phyloP scores from a whole-genome alignment of 371 early-diverging fungal genomes.

The Parasitella parasitica region DNA sequence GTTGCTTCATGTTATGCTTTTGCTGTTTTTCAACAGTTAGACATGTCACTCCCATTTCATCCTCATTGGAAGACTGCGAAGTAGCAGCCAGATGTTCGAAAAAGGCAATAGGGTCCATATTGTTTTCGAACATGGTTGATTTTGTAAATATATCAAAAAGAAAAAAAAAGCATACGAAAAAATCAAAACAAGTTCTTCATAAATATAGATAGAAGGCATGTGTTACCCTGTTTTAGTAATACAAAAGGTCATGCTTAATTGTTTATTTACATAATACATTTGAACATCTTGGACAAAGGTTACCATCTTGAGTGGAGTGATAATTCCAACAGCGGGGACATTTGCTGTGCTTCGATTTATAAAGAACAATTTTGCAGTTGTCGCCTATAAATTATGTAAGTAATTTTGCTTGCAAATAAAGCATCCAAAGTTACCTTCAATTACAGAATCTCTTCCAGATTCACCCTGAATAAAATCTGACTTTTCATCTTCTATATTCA shows the following conservation, averaged over 20 bases:
- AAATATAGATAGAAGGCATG: not conserved
- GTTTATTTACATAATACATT: constrained; percentile 23
- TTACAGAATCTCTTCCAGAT: constrained; percentile 21
- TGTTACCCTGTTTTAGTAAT: not conserved
- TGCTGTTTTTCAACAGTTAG: not conserved
- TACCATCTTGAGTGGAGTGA: constrained; percentile 30
- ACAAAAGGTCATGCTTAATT: not conserved
- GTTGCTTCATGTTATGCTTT: not conserved
- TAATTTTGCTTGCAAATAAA: not conserved
- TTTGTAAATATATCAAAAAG: not conserved
- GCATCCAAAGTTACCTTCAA: constrained; percentile 17
- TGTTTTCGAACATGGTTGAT: not conserved
- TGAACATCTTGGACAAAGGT: constrained; percentile 44
- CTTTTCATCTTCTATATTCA: constrained; percentile 25
- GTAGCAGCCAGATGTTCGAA: constrained; percentile 25
- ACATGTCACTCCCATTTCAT: not conserved
- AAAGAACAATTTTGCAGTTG: constrained; percentile 28
- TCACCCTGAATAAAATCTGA: not conserved
- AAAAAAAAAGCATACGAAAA: constrained; percentile 9
- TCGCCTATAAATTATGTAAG: constrained; percentile 7
- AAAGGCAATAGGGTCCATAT: constrained; percentile 25
- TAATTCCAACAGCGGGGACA: constrained; percentile 61
- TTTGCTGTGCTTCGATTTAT: constrained; percentile 32
- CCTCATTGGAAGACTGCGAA: constrained; percentile 6
- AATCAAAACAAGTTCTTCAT: not conserved